Base-by-base conservation (phyloP, 2,329 filamentous ascomycete genomes). In the Ciborinia camelliae region DNA sequence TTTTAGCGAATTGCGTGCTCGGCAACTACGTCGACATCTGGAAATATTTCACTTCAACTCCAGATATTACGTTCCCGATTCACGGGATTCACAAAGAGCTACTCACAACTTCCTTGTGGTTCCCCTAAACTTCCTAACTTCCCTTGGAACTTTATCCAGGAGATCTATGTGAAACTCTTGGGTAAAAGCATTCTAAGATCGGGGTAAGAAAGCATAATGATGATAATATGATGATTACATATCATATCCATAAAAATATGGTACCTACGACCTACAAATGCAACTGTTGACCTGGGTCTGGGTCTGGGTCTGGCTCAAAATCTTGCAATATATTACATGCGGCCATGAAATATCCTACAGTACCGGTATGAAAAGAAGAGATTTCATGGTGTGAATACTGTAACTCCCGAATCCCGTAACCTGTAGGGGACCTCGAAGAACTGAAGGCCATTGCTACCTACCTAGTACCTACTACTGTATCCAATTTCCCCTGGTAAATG, bases 1-100 rank as follows among this genome's bases (percentile, higher is more conserved):
- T 8, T 43, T 57, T 57, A 57, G 54, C 54, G 54, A 58, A 58
- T 58, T 47, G 54, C 54, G 54, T 58, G 54, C 54, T 58, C 54
- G 28, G 12, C 28, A 45, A 30, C 41, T 47, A 58, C 41, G 54
- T 58, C 54, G 54, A 45, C 28, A 20, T 32, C 39, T n/a, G 30
- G 52, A 43, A 41, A n/a, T 23, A 58, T 45, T 45, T 35, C 39
- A 55, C 39, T 23, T 45, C 54, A 32, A 32, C 10, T 15, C 18
- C 37, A 57, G 30, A 28, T 43, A 32, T n/a, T 43, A n/a, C 4
- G 53, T 23, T 57, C 53, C 37, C n/a, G n/a, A n/a, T n/a, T n/a
- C n/a, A n/a, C n/a, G n/a, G 51, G 30, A 37, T 41, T 30, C 9
- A 43, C 53, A 43, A 57, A 57, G 53, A 57, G 26, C n/a, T 43